Evolutionary conservation across 116 monocot genomes (phyloP).

Genomic region (Trichopus zeylanicus): DNA sequence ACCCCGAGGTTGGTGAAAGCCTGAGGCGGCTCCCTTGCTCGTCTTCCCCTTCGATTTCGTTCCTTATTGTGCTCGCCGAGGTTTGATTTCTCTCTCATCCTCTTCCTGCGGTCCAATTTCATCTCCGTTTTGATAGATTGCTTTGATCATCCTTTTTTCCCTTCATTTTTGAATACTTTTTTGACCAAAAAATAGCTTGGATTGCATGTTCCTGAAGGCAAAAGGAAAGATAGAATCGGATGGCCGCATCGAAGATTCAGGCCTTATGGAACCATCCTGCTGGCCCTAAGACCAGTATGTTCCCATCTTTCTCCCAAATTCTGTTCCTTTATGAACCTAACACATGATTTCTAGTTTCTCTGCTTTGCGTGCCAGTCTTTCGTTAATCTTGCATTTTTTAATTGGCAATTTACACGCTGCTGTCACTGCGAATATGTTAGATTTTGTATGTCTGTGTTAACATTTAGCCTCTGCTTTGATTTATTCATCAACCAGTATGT

Average conservation of each 20-base stretch:
- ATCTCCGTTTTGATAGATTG: not conserved
- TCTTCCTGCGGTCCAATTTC: not conserved
- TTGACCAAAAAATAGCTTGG: too few relatives aligned
- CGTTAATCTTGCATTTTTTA: not conserved
- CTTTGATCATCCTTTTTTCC: not conserved
- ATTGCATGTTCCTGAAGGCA: too few relatives aligned
- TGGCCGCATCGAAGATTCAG: slow-evolving; percentile 78
- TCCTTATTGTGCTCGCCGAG: too few relatives aligned
- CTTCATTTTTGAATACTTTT: not conserved
- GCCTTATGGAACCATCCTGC: slow-evolving; percentile 90
- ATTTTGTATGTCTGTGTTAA: too few relatives aligned
- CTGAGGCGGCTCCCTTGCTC: too few relatives aligned
- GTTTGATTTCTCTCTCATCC: not conserved
- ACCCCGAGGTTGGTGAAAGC: too few relatives aligned
- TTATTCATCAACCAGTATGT: too few relatives aligned
- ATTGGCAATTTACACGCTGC: too few relatives aligned
- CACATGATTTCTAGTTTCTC: not conserved
- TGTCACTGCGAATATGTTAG: too few relatives aligned
- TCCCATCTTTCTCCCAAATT: not conserved
- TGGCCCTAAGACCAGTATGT: slow-evolving; percentile 80
- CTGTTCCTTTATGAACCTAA: not conserved
- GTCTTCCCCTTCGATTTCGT: too few relatives aligned
- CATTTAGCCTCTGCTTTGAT: too few relatives aligned
- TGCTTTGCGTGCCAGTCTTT: too few relatives aligned
- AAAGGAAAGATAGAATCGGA: slow-evolving; percentile 4